Base-by-base conservation (phyloP, 2,329 filamentous ascomycete genomes). In the Alternaria sp. region DNA sequence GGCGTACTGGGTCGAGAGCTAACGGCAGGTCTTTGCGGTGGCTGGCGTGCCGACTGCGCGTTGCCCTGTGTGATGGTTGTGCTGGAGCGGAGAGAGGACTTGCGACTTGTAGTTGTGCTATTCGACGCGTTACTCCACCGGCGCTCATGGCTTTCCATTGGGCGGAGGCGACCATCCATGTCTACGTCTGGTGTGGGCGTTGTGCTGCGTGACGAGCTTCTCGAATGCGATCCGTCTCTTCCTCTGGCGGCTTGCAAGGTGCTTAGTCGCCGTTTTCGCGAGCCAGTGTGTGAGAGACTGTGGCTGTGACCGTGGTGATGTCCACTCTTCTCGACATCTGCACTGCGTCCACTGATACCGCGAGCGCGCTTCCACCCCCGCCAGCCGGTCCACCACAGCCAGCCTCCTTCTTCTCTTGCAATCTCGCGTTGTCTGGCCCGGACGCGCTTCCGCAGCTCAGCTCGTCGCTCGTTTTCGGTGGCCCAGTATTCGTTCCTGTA, bases 401-500 rank as follows among this genome's bases (percentile, higher is more conserved):
- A 92, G 21, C 90, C 88, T 56, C 90, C 89, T 65, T 90, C 85
- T 72, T 89, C 84, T 73, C 88, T 89, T 12, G 90, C 89, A 43
- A 92, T 81, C 64, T 90, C 88, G 17, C 86, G 85, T 71, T 94
- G 90, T 30, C 88, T 86, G 55, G 89, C 86, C 66, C 89, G 87
- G 54, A 97, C 83, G 75, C 91, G 91, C 46, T 86, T 82, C 21
- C 93, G 87, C 23, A 97, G 83, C 61, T 91, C 82, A 3, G 90
- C 87, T 12, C 96, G 89, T 3, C 95, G 90, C 79, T 97, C 93
- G 76, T 99, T 99, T 79, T 99, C 96, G 65, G 90, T 90, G 72
- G 97, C 95, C 96, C 96, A 99, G 81, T 97, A 99, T 64, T 97
- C 94, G 32, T 91, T 90, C 57, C 96, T 88, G 80, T 96, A 99